A percentile compares a stretch with the other conserved stretches of the same genome.
phyloP scores from a whole-genome alignment of 208 protist species.

The Leptomonas seymouri region DNA sequence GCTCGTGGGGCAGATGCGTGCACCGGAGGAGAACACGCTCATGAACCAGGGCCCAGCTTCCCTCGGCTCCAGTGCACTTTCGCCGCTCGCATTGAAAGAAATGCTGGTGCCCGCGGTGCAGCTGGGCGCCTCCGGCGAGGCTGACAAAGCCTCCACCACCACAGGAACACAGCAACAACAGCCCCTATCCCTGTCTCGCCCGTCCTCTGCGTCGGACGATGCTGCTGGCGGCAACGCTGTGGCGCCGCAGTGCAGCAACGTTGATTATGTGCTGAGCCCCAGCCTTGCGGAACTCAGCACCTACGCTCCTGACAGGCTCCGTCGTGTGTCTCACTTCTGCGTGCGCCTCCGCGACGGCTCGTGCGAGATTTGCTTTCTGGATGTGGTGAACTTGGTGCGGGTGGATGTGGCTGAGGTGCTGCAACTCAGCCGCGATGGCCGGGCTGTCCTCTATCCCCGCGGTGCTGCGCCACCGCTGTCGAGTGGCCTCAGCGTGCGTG shows the following conservation, averaged over 20 bases:
- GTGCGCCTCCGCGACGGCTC: constrained; percentile 66
- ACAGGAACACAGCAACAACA: background rate
- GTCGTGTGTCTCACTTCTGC: constrained; percentile 53
- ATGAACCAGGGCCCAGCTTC: constrained; percentile 44
- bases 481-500: constrained; percentile 61
- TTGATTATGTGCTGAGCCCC: constrained; percentile 64
- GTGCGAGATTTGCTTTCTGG: constrained; percentile 67
- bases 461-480: constrained; percentile 32
- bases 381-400: constrained; percentile 82
- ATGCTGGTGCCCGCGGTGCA: constrained; percentile 52
- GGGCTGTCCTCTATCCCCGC: constrained; percentile 66
- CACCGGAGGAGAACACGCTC: constrained; percentile 25
- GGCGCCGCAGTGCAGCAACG: constrained; percentile 61
- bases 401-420: constrained; percentile 67
- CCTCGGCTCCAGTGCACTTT: constrained; percentile 52
- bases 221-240: constrained; percentile 11
- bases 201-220: background rate
- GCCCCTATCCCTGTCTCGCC: constrained; percentile 4
- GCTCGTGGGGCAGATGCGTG: constrained; percentile 33
- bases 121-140: constrained; percentile 28
- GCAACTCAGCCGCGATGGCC: constrained; percentile 53
- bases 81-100: constrained; percentile 60
- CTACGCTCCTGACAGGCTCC: constrained; percentile 54
- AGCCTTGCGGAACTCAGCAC: constrained; percentile 54
- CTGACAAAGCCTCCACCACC: background rate